Conservation (phyloP, 768 basidiomycete genomes). For the Cystofilobasidium capitatum region DNA sequence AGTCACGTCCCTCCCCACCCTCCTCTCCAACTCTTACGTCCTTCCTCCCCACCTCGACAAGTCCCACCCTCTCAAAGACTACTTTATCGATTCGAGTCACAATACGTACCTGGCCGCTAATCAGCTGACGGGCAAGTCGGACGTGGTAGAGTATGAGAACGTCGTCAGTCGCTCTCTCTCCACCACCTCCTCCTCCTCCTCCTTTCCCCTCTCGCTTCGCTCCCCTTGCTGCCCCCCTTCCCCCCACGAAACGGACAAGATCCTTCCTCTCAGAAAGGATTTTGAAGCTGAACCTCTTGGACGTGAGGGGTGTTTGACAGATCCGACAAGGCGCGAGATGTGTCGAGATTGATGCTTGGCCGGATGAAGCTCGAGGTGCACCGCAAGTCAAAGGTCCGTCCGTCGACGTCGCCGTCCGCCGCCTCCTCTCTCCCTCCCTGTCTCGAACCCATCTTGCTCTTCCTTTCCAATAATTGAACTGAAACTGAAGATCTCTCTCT, state of each 20-base stretch:
- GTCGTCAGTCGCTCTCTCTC: slow-evolving; percentile 34
- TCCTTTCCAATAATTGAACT: background rate
- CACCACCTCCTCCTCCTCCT: too few species aligned
- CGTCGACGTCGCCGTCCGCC: too few species aligned
- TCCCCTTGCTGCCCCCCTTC: too few species aligned
- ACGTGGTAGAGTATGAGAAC: slow-evolving; percentile 50
- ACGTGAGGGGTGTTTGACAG: background rate
- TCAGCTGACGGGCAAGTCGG: slow-evolving; percentile 51
- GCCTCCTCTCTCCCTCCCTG: background rate
- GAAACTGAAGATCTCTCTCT: slow-evolving; percentile 37
- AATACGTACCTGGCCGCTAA: slow-evolving; percentile 57
- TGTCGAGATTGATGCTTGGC: slow-evolving; percentile 63
- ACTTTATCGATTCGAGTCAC: slow-evolving; percentile 58
- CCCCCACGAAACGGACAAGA: too few species aligned
- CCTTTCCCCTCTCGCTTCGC: too few species aligned
- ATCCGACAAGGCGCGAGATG: slow-evolving; percentile 49
- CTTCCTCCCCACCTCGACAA: slow-evolving; percentile 1
- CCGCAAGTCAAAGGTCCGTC: slow-evolving; percentile 10
- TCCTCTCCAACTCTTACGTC: background rate
- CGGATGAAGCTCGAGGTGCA: slow-evolving; percentile 27
- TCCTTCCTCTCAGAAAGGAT: too few species aligned
- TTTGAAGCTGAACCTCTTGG: background rate
- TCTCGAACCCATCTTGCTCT: background rate
- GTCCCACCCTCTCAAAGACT: slow-evolving; percentile 30
- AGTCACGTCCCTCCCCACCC: too few species aligned